Percentiles rank a stretch among this genome's conserved stretches.
phyloP scores from a whole-genome alignment of 352 stramenopile species.

The Pythium monospermum region DNA sequence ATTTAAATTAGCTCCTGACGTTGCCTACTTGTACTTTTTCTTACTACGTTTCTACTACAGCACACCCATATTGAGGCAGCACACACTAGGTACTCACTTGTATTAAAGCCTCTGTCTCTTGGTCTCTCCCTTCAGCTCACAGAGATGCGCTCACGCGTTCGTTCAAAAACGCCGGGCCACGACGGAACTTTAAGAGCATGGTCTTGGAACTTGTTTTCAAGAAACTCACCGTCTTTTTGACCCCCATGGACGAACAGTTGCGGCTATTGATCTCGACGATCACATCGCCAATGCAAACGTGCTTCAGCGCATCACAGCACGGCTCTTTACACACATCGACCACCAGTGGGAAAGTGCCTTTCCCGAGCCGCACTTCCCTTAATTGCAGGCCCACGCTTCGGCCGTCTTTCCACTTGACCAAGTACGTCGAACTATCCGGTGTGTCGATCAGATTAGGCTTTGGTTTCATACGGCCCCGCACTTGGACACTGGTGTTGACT shows the following conservation, averaged over 20 bases:
- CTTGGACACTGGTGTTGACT: constrained; percentile 82
- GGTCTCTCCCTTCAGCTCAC: constrained; percentile 22
- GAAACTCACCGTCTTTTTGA: constrained; percentile 88
- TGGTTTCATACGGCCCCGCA: constrained; percentile 69
- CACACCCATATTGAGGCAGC: too few relatives aligned
- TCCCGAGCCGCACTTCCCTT: constrained; percentile 71
- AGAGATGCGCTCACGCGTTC: constrained; percentile 73
- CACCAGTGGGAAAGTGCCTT: constrained; percentile 76
- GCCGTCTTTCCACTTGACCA: constrained; percentile 88
- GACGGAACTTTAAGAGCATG: constrained; percentile 80
- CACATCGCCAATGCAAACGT: constrained; percentile 80
- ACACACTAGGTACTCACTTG: too few relatives aligned
- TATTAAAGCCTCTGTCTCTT: background rate
- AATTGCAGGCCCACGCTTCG: constrained; percentile 82
- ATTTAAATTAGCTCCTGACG: too few relatives aligned
- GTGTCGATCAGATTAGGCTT: constrained; percentile 76
- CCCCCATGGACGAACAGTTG: constrained; percentile 84
- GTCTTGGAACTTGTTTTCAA: constrained; percentile 84
- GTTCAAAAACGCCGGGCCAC: constrained; percentile 64
- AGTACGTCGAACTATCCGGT: constrained; percentile 75
- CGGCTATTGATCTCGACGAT: constrained; percentile 88
- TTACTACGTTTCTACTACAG: too few relatives aligned
- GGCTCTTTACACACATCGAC: constrained; percentile 79
- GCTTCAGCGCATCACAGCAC: constrained; percentile 77
- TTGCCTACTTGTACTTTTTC: too few relatives aligned